A percentile compares a stretch with the other conserved stretches of the same genome.
These are phyloP conservation scores for Glonium stellatum DNA, from an alignment of 495 filamentous ascomycete genomes.

Conservation along the genomic window DNA sequence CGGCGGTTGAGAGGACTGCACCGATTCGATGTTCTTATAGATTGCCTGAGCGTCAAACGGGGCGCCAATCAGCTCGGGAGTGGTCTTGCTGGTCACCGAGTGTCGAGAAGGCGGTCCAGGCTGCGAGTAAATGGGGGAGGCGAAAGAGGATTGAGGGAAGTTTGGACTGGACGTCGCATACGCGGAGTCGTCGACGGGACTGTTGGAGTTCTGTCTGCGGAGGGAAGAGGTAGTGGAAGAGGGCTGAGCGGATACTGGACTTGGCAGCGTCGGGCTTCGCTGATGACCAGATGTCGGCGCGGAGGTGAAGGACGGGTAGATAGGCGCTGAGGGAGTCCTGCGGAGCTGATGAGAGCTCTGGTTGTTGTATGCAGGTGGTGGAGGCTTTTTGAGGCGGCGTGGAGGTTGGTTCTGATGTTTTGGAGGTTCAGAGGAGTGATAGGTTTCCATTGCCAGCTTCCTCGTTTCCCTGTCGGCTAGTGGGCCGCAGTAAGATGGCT, in stretches of 20 bases:
- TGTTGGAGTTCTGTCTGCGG: not conserved
- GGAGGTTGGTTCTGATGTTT: conserved; percentile 3
- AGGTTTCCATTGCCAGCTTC: conserved; percentile 5
- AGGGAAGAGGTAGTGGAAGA: not conserved
- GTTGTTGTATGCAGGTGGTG: conserved; percentile 19
- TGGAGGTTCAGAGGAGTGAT: not conserved
- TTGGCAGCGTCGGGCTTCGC: conserved; percentile 3
- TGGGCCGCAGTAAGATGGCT: not conserved
- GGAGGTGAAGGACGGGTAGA: conserved; percentile 22
- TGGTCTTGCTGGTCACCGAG: conserved; percentile 9
- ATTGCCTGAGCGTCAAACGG: conserved; percentile 16
- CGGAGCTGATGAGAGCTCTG: conserved; percentile 4
- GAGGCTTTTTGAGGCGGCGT: conserved; percentile 6
- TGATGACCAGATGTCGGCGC: not conserved
- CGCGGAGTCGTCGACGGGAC: not conserved
- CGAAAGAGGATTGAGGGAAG: not conserved
- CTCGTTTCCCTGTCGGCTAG: conserved; percentile 1
- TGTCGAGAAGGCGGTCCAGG: not conserved
- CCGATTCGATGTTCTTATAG: conserved; percentile 15
- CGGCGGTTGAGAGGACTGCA: conserved; percentile 4
- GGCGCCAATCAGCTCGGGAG: conserved; percentile 25
- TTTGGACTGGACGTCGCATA: not conserved
- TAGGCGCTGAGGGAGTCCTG: conserved; percentile 18
- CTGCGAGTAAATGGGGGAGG: not conserved
- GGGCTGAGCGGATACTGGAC: conserved; percentile 3